Base-by-base conservation (phyloP, 108 stramenopile genomes). In the Asterionellopsis glacialis region DNA sequence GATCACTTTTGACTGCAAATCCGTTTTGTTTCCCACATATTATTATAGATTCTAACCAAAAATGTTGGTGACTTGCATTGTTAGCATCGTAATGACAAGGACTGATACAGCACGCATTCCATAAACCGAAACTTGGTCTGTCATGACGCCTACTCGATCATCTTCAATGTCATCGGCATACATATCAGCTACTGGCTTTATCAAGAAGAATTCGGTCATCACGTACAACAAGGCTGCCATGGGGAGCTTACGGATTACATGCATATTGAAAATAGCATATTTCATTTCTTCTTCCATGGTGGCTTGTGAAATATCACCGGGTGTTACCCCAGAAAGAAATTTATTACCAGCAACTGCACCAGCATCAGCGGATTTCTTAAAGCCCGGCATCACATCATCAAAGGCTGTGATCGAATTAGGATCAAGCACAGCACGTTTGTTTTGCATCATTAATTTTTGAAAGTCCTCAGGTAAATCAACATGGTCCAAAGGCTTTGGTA, bases 111-210 rank as follows among this genome's bases (percentile, higher is more conserved):
- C 11, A 74, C 73, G 24, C 54, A 26, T 9, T 51, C 27, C 10
- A 48, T 19, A 16, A 1, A 50, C 64, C 11, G 66, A 45, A 15
- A 74, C 25, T 15, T 65, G 63, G 11, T 74, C 73, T 9, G 63
- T 58, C 53, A 51, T n/a, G 56, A 7, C 65, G 0, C 55, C 76
- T 9, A 59, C 47, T 12, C 72, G 73, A 43, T 79, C 73, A 25
- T 69, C 69, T 57, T 74, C 69, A 14, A 80, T 54, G 15, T 80
- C 79, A 45, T 75, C 74, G 56, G 69, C 68, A 68, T 80, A 80
- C 26, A 75, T 24, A 51, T 80, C 75, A 16, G 67, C 49, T 42
- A 51, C 63, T 24, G 79, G 72, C 41, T 72, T 63, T 28, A 80
- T 44, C 47, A 75, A 53, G 51, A 76, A 73, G 61, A 80, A 80